A percentile compares a stretch with the other conserved stretches of the same genome.
Evolutionary conservation across 495 filamentous ascomycete species (phyloP).

Genomic region (Talaromyces borbonicus): DNA sequence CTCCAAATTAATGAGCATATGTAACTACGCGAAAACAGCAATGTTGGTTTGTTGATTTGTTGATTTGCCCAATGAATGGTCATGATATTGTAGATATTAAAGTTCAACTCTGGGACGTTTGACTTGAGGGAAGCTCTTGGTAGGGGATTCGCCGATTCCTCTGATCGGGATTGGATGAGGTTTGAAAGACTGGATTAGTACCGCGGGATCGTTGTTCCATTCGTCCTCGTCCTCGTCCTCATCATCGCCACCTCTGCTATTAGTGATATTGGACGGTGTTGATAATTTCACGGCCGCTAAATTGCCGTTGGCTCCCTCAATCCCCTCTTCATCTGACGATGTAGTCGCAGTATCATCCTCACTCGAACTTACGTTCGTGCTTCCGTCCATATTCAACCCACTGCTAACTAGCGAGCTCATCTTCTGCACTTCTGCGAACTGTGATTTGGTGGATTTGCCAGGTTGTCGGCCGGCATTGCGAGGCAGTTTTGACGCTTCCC

Average conservation of each 20-base stretch:
- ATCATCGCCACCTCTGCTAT: constrained; percentile 2
- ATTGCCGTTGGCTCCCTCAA: constrained; percentile 12
- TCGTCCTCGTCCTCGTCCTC: constrained; percentile 2
- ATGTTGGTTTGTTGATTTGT: background rate
- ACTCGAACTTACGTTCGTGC: constrained; percentile 5
- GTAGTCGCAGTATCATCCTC: constrained; percentile 21
- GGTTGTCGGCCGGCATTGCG: constrained; percentile 15
- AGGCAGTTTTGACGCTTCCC: constrained; percentile 16
- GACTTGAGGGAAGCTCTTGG: background rate
- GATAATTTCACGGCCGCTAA: background rate
- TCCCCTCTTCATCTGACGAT: constrained; percentile 19
- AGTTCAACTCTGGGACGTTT: constrained; percentile 4
- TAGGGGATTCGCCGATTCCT: background rate
- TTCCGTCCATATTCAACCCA: constrained; percentile 9
- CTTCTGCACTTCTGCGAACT: constrained; percentile 24
- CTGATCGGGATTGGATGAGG: constrained; percentile 10
- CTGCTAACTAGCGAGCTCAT: constrained; percentile 15
- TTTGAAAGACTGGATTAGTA: constrained; percentile 10
- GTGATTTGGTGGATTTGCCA: constrained; percentile 11
- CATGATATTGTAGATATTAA: background rate
- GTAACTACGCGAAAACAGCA: background rate
- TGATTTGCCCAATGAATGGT: background rate
- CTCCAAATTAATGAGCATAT: no score
- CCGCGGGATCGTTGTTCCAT: constrained; percentile 7
- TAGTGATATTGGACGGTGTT: constrained; percentile 13